phyloP scores from a whole-genome alignment of 345 rosid species.

The Eucalyptus marginata region DNA sequence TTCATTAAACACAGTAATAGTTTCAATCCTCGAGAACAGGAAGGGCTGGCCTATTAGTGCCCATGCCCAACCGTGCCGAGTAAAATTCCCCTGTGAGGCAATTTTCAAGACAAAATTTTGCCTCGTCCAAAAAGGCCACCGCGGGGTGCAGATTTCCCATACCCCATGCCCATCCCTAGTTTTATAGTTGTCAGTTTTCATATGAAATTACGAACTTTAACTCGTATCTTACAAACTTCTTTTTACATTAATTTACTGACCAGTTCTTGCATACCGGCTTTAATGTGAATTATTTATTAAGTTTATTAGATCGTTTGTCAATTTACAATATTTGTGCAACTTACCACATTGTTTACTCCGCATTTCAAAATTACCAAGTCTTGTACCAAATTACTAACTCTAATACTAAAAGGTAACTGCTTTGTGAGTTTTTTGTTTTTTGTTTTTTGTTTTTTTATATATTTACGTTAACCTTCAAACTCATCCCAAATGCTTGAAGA shows the following conservation, averaged over 20 bases:
- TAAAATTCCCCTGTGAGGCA: no score
- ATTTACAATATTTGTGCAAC: not conserved
- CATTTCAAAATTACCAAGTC: not conserved
- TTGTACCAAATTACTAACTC: not conserved
- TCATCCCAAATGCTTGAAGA: not conserved
- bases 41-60: no score
- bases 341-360: not conserved
- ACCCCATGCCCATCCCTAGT: no score
- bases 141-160: no score
- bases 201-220: no score
- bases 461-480: not conserved
- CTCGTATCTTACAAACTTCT: not conserved
- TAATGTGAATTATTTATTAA: not conserved
- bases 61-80: no score
- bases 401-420: not conserved
- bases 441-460: no score
- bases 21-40: not conserved
- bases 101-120: no score
- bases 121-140: no score
- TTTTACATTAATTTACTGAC: not conserved
- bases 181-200: no score
- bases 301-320: not conserved
- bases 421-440: not conserved
- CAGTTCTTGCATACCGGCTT: not conserved
- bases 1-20: no score